phyloP scores from a whole-genome alignment of 352 stramenopile genomes.

The Blastocystis sp. region DNA sequence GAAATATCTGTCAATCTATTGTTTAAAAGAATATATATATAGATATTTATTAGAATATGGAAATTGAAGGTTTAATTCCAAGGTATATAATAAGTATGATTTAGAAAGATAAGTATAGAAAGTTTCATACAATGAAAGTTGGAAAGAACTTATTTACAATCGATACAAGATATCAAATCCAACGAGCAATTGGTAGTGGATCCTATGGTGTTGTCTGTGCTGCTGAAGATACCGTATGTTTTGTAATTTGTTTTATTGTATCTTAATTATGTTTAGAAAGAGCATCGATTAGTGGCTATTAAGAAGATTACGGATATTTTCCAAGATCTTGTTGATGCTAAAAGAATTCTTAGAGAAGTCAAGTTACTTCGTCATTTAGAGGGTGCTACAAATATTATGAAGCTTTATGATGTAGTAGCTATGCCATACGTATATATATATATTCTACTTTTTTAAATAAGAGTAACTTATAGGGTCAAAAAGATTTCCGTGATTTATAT shows the following conservation, averaged over 20 bases:
- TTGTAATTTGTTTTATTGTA: background rate
- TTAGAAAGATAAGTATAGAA: too few species aligned
- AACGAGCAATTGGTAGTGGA: conserved; percentile 17
- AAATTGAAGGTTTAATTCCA: too few species aligned
- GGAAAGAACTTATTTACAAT: too few species aligned
- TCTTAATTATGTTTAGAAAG: conserved; percentile 49
- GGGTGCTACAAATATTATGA: conserved; percentile 65
- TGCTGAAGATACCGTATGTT: conserved; percentile 3
- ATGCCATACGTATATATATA: conserved; percentile 26
- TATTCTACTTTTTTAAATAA: background rate
- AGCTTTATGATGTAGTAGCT: conserved; percentile 43
- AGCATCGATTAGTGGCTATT: conserved; percentile 59
- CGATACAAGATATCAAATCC: conserved; percentile 14
- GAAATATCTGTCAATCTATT: too few species aligned
- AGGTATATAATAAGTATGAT: too few species aligned
- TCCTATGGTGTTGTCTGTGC: conserved; percentile 26
- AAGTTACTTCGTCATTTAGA: conserved; percentile 61
- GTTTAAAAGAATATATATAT: too few species aligned
- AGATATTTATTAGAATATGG: too few species aligned
- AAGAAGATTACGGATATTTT: conserved; percentile 69
- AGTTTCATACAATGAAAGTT: too few species aligned
- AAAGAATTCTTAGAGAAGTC: conserved; percentile 63
- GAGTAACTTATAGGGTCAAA: background rate
- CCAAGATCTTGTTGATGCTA: conserved; percentile 61
- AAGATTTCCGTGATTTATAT: conserved; percentile 64